Percentiles rank a stretch among this genome's conserved stretches.
phyloP scores from a whole-genome alignment of 441 rosid genomes.

The Adansonia madagascariensis region DNA sequence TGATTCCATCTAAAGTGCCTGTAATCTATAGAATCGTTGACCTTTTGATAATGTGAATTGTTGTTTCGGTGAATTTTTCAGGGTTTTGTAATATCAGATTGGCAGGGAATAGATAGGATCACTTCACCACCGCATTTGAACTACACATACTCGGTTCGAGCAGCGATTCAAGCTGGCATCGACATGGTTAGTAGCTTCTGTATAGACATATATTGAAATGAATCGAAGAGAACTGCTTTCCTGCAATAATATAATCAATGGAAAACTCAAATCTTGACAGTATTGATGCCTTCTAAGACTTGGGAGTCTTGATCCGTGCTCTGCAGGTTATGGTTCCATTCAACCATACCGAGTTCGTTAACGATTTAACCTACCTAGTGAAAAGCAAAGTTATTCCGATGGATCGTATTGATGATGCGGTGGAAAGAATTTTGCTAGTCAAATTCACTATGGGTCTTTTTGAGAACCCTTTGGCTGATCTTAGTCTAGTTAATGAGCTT shows the following conservation, averaged over 20 bases:
- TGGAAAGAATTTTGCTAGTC: constrained; percentile 65
- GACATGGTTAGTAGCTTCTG: constrained; percentile 57
- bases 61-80: constrained; percentile 36
- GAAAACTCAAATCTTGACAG: not conserved
- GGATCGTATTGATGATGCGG: constrained; percentile 82
- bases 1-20: not conserved
- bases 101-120: constrained; percentile 72
- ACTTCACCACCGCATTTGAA: constrained; percentile 57
- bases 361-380: constrained; percentile 63
- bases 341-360: constrained; percentile 64
- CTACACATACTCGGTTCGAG: constrained; percentile 66
- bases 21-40: not conserved
- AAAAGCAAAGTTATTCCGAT: constrained; percentile 56
- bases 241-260: not conserved
- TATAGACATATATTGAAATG: constrained; percentile 19
- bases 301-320: constrained; percentile 9
- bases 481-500: constrained; percentile 57
- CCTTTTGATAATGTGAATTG: constrained; percentile 22
- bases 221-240: not conserved
- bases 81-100: constrained; percentile 82
- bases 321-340: constrained; percentile 78
- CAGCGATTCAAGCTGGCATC: constrained; percentile 71
- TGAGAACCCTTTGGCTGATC: constrained; percentile 79
- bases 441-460: constrained; percentile 79
- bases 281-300: constrained; percentile 23